Conservation (phyloP, 2,329 filamentous ascomycete species). For the Fusarium pseudocircinatum region DNA sequence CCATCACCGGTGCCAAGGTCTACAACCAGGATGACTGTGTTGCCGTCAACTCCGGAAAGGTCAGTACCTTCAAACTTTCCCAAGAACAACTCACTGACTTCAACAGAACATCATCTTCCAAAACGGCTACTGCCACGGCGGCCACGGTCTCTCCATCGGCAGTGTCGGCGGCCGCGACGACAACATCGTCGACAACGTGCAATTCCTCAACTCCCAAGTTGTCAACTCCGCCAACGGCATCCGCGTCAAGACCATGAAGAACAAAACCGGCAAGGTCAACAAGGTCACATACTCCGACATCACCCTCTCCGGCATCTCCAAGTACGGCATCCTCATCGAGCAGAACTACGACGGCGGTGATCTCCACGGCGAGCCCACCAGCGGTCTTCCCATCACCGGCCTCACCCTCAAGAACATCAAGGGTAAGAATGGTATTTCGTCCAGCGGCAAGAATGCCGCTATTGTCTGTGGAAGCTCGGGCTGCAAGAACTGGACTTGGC, state of each 20-base stretch:
- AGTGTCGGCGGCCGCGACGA: constrained; percentile 57
- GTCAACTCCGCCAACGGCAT: constrained; percentile 61
- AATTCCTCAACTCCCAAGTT: constrained; percentile 59
- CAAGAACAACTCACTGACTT: fast-evolving
- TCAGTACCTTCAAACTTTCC: fast-evolving
- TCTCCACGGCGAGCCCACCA: constrained; percentile 54
- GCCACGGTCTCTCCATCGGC: constrained; percentile 56
- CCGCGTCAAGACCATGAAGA: constrained; percentile 59
- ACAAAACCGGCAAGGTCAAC: constrained; percentile 55
- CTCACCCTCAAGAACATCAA: constrained; percentile 54
- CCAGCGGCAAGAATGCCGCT: constrained; percentile 55
- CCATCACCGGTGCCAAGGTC: constrained; percentile 62
- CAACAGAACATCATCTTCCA: constrained; percentile 55
- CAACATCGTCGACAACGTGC: constrained; percentile 62
- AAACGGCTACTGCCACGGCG: constrained; percentile 54
- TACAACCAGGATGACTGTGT: constrained; percentile 71
- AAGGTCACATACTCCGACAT: constrained; percentile 56
- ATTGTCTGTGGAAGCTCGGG: constrained; percentile 60
- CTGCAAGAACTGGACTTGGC: constrained; percentile 63
- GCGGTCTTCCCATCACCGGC: constrained; percentile 60
- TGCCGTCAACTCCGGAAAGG: constrained; percentile 62
- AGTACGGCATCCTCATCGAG: constrained; percentile 51
- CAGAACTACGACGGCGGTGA: constrained; percentile 60
- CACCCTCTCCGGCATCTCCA: constrained; percentile 51
- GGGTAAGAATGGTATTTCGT: constrained; percentile 51